These are phyloP conservation scores for Tetramitus jugosus DNA, from an alignment of 208 protist genomes.

Conservation along the genomic window DNA sequence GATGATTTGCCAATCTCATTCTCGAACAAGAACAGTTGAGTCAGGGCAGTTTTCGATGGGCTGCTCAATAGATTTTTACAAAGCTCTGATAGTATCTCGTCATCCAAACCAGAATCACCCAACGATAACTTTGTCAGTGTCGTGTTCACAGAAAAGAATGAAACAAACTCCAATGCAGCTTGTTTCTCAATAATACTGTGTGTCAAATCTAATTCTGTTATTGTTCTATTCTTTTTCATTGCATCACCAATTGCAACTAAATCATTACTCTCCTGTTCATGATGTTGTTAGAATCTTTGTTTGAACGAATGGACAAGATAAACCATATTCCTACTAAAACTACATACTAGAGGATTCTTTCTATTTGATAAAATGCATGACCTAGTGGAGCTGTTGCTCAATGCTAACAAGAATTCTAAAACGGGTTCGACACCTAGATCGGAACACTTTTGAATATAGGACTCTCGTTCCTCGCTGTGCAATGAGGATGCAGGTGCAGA, in stretches of 20 bases:
- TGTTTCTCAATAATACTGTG: background rate
- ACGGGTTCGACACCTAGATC: conserved; percentile 2
- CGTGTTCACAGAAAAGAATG: background rate
- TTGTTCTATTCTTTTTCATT: background rate
- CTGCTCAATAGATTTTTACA: background rate
- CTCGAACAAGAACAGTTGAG: background rate
- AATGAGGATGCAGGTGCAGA: no score
- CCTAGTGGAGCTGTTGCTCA: background rate
- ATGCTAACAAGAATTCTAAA: conserved; percentile 9
- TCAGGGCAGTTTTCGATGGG: background rate
- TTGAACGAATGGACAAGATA: no score
- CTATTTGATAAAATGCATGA: conserved; percentile 13
- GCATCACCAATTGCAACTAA: background rate
- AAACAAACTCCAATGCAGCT: background rate
- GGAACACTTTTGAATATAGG: conserved; percentile 1
- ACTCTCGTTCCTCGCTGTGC: background rate
- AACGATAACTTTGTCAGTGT: background rate
- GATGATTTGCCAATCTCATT: background rate
- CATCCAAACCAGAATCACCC: background rate
- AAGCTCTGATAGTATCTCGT: background rate
- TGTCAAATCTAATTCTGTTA: background rate
- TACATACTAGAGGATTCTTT: conserved; percentile 2
- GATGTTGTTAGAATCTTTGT: no score
- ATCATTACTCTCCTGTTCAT: background rate
- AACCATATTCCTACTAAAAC: no score